phyloP scores from a whole-genome alignment of 2,329 filamentous ascomycete species.

The Trichoderma sp. region DNA sequence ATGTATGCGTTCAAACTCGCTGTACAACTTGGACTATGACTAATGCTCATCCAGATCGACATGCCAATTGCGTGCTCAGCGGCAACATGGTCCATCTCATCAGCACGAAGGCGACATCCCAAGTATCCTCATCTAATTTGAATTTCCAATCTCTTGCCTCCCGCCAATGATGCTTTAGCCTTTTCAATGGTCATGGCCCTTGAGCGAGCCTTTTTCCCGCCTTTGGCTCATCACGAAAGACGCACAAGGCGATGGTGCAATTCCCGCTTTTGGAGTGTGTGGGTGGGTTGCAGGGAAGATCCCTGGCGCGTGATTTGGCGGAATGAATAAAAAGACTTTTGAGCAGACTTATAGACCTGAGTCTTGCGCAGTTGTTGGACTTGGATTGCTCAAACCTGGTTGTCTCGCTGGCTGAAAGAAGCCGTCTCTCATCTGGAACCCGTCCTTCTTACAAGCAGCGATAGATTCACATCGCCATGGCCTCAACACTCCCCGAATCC shows the following conservation, averaged over 20 bases:
- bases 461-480: not conserved
- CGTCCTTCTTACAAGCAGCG: too few relatives aligned
- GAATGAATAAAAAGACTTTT: not conserved
- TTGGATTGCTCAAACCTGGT: not conserved
- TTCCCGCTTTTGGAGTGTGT: slow-evolving; percentile 3
- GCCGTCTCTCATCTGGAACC: not conserved
- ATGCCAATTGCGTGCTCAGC: not conserved
- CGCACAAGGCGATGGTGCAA: slow-evolving; percentile 18
- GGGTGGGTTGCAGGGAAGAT: not conserved
- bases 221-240: slow-evolving; percentile 11
- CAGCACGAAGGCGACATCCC: slow-evolving; percentile 4
- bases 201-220: too few relatives aligned
- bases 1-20: too few relatives aligned
- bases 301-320: not conserved
- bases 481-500: not conserved
- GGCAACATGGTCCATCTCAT: not conserved
- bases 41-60: not conserved
- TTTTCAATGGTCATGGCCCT: too few relatives aligned
- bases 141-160: not conserved
- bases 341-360: not conserved
- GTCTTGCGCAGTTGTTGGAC: not conserved
- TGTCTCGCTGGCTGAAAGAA: not conserved
- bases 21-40: not conserved
- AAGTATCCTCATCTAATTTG: not conserved
- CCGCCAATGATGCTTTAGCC: not conserved